A percentile compares a stretch with the other conserved stretches of the same genome.
phyloP scores from a whole-genome alignment of 495 filamentous ascomycete species.

The Massariosphaeria phaeospora region DNA sequence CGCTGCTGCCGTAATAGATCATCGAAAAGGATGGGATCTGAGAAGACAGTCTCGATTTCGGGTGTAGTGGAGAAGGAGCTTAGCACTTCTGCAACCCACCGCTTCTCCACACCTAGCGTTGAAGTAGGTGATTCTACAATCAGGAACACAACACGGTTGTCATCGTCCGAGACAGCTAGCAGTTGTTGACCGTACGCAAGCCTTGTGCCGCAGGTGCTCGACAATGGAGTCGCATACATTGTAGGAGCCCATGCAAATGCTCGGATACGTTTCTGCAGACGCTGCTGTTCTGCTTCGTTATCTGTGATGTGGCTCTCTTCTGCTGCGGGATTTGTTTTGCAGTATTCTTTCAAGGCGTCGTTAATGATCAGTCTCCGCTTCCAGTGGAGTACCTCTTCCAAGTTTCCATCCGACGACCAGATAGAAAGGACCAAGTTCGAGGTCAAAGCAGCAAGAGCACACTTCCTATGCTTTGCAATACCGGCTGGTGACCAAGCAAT shows the following conservation, averaged over 20 bases:
- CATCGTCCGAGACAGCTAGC: constrained; percentile 45
- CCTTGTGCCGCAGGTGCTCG: constrained; percentile 15
- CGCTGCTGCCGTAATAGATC: constrained; percentile 35
- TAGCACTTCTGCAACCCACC: constrained; percentile 21
- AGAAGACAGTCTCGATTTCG: neutral
- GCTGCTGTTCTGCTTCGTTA: neutral
- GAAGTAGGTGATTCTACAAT: constrained; percentile 33
- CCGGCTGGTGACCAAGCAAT: constrained; percentile 61
- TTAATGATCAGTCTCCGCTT: constrained; percentile 39
- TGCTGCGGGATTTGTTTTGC: neutral
- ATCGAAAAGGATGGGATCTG: constrained; percentile 16
- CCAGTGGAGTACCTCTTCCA: constrained; percentile 32
- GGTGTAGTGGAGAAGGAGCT: constrained; percentile 11
- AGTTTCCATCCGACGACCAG: constrained; percentile 27
- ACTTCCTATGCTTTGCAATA: constrained; percentile 53
- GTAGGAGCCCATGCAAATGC: constrained; percentile 34
- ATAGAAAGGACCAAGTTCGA: constrained; percentile 47
- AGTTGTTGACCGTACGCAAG: constrained; percentile 34
- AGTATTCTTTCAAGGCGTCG: constrained; percentile 27
- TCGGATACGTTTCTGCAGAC: constrained; percentile 33
- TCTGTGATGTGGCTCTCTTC: neutral
- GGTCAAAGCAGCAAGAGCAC: constrained; percentile 55
- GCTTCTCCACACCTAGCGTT: constrained; percentile 11
- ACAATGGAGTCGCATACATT: neutral
- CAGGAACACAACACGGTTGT: constrained; percentile 42